These are phyloP conservation scores for Microglena sp. DNA, from an alignment of 139 green algal genomes.

Conservation along the genomic window DNA sequence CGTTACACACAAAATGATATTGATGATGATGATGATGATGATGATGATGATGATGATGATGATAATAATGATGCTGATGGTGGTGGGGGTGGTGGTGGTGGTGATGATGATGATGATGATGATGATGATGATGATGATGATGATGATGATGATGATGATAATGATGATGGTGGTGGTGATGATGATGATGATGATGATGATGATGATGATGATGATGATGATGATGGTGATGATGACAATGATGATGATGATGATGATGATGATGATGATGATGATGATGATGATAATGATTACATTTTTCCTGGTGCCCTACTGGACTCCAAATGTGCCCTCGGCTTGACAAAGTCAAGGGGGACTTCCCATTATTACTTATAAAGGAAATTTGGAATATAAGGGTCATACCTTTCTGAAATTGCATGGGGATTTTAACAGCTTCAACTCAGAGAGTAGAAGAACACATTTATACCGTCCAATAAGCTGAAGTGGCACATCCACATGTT, in stretches of 20 bases:
- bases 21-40: too few species aligned
- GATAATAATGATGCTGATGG: too few species aligned
- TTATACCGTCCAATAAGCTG: too few species aligned
- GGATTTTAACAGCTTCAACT: neutral
- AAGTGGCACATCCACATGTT: too few species aligned
- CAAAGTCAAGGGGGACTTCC: too few species aligned
- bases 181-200: neutral
- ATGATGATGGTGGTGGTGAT: neutral
- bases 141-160: slow-evolving; percentile 1
- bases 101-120: slow-evolving; percentile 1
- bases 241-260: neutral
- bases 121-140: neutral
- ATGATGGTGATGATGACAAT: neutral
- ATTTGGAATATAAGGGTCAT: too few species aligned
- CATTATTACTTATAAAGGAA: neutral
- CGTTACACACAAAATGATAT: too few species aligned
- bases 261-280: slow-evolving; percentile 1
- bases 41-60: too few species aligned
- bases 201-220: slow-evolving; percentile 1
- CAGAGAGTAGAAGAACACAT: neutral
- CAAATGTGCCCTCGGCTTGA: too few species aligned
- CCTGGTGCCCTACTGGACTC: too few species aligned
- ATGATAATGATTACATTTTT: neutral
- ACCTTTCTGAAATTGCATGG: neutral
- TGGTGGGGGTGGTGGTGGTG: too few species aligned